Percentiles rank a stretch among this genome's conserved stretches.
Evolutionary conservation across 2,329 filamentous ascomycete species (phyloP).

Genomic region (Sporothrix sp.): DNA sequence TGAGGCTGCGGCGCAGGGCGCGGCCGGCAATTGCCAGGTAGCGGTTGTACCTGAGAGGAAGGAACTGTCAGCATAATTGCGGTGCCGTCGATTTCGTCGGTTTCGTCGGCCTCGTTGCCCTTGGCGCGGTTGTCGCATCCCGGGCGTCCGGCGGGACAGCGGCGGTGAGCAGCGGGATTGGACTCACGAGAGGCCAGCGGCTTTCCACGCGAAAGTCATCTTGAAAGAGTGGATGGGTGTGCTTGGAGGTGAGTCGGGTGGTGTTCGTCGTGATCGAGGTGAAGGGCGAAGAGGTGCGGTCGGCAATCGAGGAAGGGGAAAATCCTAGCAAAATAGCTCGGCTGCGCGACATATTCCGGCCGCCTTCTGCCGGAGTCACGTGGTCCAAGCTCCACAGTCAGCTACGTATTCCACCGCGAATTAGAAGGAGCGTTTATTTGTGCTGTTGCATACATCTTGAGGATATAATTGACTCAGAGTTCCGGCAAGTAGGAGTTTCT

Average conservation of each 20-base stretch:
- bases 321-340: slow-evolving; percentile 14
- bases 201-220: slow-evolving; percentile 98
- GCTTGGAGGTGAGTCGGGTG: neutral
- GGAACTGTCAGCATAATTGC: neutral
- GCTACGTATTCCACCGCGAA: too few species aligned
- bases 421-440: too few species aligned
- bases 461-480: too few species aligned
- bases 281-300: slow-evolving; percentile 3
- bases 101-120: neutral
- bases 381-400: slow-evolving; percentile 1
- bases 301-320: slow-evolving; percentile 19
- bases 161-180: neutral
- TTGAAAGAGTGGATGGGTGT: slow-evolving; percentile 35
- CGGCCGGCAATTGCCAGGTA: slow-evolving; percentile 93
- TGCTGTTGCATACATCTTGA: too few species aligned
- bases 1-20: slow-evolving; percentile 90
- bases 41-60: slow-evolving; percentile 81
- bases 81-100: neutral
- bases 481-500: too few species aligned
- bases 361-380: slow-evolving; percentile 6
- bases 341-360: slow-evolving; percentile 16
- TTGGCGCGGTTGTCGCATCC: slow-evolving; percentile 11
- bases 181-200: slow-evolving; percentile 87
- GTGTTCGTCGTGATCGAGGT: slow-evolving; percentile 18
- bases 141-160: slow-evolving; percentile 1